Evolutionary conservation across 176 grass and related monocot species (phyloP), one percentile per base, ranked within the genome.

Genomic region (Oryza nivara): DNA sequence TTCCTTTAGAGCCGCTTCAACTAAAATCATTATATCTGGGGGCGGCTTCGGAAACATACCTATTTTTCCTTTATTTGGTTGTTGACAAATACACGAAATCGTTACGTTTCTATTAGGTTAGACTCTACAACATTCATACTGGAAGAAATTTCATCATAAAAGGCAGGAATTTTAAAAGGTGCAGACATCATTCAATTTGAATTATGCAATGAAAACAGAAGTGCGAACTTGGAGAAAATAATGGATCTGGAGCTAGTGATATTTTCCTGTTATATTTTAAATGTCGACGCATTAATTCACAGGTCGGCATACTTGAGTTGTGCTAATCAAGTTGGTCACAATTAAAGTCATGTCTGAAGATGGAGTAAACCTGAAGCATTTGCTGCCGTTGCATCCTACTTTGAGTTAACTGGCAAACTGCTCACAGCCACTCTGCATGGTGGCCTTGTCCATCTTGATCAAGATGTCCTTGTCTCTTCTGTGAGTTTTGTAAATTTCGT

Each of bases 351-450:
- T 74, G 13, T 49, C 60, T 41, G 19, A 74, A 79, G 68, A 68
- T 70, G 34, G 87, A 83, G 80, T 79, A 78, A 79, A 67, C 36
- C 20, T 61, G 0, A 90, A 83, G 84, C 63, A 83, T 78, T n/a
- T 78, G 49, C n/a, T 70, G 84, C 51, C 47, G 78, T 81, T 86
- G 80, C 11, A 83, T 65, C 68, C 49, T 75, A 68, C 48, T 41
- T 23, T 15, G 75, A 90, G 20, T 83, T 52, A 36, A 78, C 26
- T 41, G 35, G 25, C 40, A 5, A 68, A 77, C 47, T 66, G 48
- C 9, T 46, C 36, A 68, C 6, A 40, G 47, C 35, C 20, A 46
- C 85, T 76, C 20, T 40, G 7, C 15, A 23, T 52, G 74, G 13
- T 36, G 63, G 30, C 28, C 35, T 38, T 82, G 36, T 23, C 74